Base-by-base conservation (phyloP, 495 filamentous ascomycete species). In the Penicillium parvum region DNA sequence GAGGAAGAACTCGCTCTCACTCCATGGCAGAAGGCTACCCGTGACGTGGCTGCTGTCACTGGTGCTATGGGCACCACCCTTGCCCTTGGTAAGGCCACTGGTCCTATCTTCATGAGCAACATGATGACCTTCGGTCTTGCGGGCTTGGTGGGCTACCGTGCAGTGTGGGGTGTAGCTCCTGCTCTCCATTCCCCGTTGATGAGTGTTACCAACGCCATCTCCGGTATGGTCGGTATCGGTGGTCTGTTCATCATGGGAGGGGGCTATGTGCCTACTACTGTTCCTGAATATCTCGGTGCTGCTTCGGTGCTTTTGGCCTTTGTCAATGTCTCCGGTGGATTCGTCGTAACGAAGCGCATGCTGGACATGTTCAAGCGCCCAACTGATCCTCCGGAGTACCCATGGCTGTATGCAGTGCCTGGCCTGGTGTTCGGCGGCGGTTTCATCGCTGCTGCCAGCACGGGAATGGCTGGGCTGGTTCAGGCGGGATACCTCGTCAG, bases 361-460 rank as follows among this genome's bases (percentile, higher is more conserved):
- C 73, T 91, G n/a, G 85, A 91, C 54, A 91, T 91, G 86, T 91
- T 91, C 60, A 84, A 84, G 45, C 78, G 82, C 68, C 77, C 83
- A 3, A 88, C 84, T 14, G 86, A 91, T 58, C 86, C 85, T 30
- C 79, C 84, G 1, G 86, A 91, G 55, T 91, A 87, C 39, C 84
- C 85, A 0, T 91, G 85, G 85, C 68, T 91, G 0, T 91, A 88
- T 60, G 84, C 78, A 1, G 69, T 91, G 37, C 86, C 86, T 0
- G 86, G 74, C 18, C 57, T 82, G 5, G 45, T 90, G 3, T 91
- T 91, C 50, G 82, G 81, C 7, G 86, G 84, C 27, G 86, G 86
- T 2, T 89, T 83, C 60, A 53, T 90, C 22, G 83, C 79, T 12
- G 85, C 86, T 21, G 84, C 84, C 4, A 77, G 76, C 16, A 88